phyloP scores from a whole-genome alignment of 1,284 basidiomycete species.

The Xerocomus amazonicus region DNA sequence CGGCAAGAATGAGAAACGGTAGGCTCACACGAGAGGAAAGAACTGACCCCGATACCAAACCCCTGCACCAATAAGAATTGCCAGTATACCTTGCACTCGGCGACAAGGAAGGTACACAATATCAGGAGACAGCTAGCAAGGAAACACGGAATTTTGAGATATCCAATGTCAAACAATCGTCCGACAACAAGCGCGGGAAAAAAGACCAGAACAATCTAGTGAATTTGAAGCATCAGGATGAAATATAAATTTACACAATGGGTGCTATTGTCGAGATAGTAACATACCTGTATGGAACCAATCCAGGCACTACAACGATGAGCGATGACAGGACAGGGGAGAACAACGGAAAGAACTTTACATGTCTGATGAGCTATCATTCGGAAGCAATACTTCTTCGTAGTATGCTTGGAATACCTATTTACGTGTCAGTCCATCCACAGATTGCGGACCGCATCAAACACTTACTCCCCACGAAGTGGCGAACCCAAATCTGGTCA shows the following conservation, averaged over 20 bases:
- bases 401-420: slow-evolving; percentile 38
- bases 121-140: slow-evolving; percentile 40
- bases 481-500: slow-evolving; percentile 26
- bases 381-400: slow-evolving; percentile 28
- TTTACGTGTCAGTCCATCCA: background rate
- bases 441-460: background rate
- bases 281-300: slow-evolving; percentile 34
- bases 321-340: background rate
- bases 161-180: slow-evolving; percentile 29
- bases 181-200: slow-evolving; percentile 32
- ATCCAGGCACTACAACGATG: slow-evolving; percentile 35
- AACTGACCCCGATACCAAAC: slow-evolving; percentile 40
- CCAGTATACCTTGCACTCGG: slow-evolving; percentile 50
- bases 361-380: slow-evolving; percentile 32
- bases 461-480: slow-evolving; percentile 31
- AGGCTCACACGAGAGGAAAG: background rate
- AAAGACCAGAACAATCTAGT: slow-evolving; percentile 40
- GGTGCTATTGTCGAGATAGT: background rate
- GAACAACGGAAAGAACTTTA: background rate
- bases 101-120: slow-evolving; percentile 45
- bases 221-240: background rate
- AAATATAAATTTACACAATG: background rate
- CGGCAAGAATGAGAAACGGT: background rate
- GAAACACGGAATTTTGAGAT: slow-evolving; percentile 34
- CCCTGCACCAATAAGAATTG: slow-evolving; percentile 52